Conservation (phyloP, 345 rosid species). For the Brassica rapa region DNA sequence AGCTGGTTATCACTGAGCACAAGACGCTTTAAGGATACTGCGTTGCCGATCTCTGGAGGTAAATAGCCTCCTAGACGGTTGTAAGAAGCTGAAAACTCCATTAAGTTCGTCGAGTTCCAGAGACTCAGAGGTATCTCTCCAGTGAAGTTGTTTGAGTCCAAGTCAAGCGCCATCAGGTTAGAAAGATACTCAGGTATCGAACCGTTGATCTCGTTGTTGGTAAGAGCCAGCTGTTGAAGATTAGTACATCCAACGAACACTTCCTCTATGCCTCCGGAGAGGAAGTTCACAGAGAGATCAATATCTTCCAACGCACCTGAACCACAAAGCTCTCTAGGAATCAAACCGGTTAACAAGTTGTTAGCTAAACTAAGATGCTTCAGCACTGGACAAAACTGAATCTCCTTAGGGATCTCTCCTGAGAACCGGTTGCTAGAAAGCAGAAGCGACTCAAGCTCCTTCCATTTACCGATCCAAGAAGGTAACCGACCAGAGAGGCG, state of each 20-base stretch:
- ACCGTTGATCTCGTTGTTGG: slow-evolving; percentile 60
- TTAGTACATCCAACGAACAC: slow-evolving; percentile 60
- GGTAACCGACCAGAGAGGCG: slow-evolving; percentile 71
- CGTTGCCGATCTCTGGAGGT: slow-evolving; percentile 64
- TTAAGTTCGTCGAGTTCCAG: slow-evolving; percentile 60
- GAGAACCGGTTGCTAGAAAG: slow-evolving; percentile 59
- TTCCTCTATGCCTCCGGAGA: slow-evolving; percentile 59
- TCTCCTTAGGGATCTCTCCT: slow-evolving; percentile 59
- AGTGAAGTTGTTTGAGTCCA: slow-evolving; percentile 76
- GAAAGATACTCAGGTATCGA: slow-evolving; percentile 61
- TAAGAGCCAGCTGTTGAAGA: slow-evolving; percentile 61
- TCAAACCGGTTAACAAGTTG: slow-evolving; percentile 60
- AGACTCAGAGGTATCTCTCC: slow-evolving; percentile 62
- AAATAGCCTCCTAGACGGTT: slow-evolving; percentile 62
- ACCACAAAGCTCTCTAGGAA: slow-evolving; percentile 74
- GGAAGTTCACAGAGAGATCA: slow-evolving; percentile 58
- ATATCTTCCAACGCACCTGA: slow-evolving; percentile 58
- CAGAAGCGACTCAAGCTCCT: slow-evolving; percentile 56
- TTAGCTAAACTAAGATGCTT: slow-evolving; percentile 57
- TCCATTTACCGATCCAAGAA: slow-evolving; percentile 77
- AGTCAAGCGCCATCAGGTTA: slow-evolving; percentile 63
- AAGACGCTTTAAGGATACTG: slow-evolving; percentile 56
- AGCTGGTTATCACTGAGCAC: slow-evolving; percentile 66
- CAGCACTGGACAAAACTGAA: slow-evolving; percentile 62
- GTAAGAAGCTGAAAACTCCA: slow-evolving; percentile 77